Base-by-base conservation (phyloP, 139 green algal species). In the Chlorella sp. region DNA sequence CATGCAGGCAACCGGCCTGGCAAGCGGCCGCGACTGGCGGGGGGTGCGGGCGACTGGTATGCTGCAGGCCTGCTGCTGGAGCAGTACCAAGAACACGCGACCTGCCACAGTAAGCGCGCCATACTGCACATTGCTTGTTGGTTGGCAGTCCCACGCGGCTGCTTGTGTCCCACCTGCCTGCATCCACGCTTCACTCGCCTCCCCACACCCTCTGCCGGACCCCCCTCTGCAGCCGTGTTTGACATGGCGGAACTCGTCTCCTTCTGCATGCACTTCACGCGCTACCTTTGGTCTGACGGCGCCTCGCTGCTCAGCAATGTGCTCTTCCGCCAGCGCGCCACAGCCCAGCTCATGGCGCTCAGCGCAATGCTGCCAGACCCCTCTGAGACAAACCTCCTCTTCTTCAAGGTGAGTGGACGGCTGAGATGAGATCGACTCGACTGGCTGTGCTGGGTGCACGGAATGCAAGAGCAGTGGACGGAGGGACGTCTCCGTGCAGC, bases 381-480 rank as follows among this genome's bases (percentile, higher is more conserved):
- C 27, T 33, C 59, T 2, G 73, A 81, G 46, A 53, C 43, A 35
- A 36, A 65, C 21, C 46, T 82, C 21, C 73, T 82, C 31, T 84
- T 84, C 73, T 64, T 84, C 41, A 48, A 58, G 61, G 76, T 82
- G 68, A 9, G 76, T 15, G 35, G 8, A 35, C 15, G 33, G 12
- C 9, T 51, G 12, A 9, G 25, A 33, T 15, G 21, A 29, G 25
- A 65, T n/a, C n/a, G n/a, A n/a, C n/a, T n/a, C n/a, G n/a, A n/a
- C n/a, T n/a, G n/a, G n/a, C n/a, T n/a, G n/a, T n/a, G n/a, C n/a
- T n/a, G n/a, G n/a, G n/a, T n/a, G n/a, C n/a, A n/a, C n/a, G n/a
- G n/a, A n/a, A n/a, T n/a, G n/a, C n/a, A n/a, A n/a, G n/a, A n/a
- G n/a, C n/a, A n/a, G n/a, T n/a, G n/a, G n/a, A n/a, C n/a, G n/a